phyloP scores from a whole-genome alignment of 2,329 filamentous ascomycete genomes.

The Colletotrichum brevisporum region DNA sequence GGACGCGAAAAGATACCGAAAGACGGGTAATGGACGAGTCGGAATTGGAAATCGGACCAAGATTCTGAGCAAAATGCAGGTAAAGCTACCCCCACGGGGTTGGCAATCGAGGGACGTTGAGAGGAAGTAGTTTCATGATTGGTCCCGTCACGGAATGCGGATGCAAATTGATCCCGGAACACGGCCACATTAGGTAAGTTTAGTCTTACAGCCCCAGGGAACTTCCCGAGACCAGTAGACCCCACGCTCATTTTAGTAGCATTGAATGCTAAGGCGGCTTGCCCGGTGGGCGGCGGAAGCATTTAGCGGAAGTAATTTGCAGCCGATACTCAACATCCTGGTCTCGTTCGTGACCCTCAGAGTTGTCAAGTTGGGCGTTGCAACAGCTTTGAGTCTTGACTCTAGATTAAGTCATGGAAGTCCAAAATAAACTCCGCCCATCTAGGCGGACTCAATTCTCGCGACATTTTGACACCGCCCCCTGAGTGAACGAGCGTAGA shows the following conservation, averaged over 20 bases:
- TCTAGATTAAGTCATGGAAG: not conserved
- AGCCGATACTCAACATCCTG: not conserved
- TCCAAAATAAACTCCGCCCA: not conserved
- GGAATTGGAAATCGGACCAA: not conserved
- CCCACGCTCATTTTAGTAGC: not conserved
- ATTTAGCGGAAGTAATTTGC: conserved; percentile 22
- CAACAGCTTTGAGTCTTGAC: not conserved
- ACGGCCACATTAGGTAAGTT: conserved; percentile 30
- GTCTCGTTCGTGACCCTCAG: not conserved
- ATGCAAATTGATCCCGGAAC: conserved; percentile 29
- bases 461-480: not conserved
- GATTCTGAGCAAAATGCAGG: not conserved
- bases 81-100: not conserved
- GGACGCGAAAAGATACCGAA: conserved; percentile 23
- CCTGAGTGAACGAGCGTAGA: too few species aligned
- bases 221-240: conserved; percentile 24
- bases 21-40: not conserved
- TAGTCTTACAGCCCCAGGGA: conserved; percentile 1
- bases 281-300: not conserved
- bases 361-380: not conserved
- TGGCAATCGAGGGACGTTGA: conserved; percentile 3
- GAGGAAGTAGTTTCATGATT: conserved; percentile 35
- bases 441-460: not conserved
- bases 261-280: not conserved
- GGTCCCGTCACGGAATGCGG: conserved; percentile 37